These are phyloP conservation scores for Tritrichomonas foetus DNA, from an alignment of 208 protist genomes.

Conservation along the genomic window DNA sequence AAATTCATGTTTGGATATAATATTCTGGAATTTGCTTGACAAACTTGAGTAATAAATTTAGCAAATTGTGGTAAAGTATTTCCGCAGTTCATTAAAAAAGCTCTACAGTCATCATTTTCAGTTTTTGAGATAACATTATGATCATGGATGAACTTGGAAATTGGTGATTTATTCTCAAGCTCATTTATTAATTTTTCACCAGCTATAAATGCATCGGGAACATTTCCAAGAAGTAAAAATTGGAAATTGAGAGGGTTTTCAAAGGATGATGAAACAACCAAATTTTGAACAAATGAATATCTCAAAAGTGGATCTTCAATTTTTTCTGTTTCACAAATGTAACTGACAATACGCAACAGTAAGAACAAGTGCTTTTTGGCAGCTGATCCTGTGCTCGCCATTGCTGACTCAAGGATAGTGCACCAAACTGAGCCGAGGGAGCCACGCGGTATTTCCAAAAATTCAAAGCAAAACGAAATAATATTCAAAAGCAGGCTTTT, in stretches of 20 bases:
- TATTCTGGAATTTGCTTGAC: background rate
- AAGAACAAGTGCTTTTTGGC: background rate
- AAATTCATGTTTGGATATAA: background rate
- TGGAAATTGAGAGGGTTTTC: background rate
- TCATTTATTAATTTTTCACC: background rate
- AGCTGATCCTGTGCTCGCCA: background rate
- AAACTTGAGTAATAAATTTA: background rate
- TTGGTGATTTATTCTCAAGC: background rate
- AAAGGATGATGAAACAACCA: background rate
- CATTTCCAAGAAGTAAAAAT: background rate
- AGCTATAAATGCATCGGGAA: background rate
- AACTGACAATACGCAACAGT: background rate
- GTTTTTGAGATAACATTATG: background rate
- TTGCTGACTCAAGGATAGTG: background rate
- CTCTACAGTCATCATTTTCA: background rate
- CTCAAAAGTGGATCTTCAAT: background rate
- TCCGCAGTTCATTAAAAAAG: background rate
- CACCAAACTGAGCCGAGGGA: background rate
- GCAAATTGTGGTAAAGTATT: background rate
- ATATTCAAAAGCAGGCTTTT: background rate
- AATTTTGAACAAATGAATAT: background rate
- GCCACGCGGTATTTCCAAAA: background rate
- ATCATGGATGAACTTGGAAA: background rate
- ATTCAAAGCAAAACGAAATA: background rate
- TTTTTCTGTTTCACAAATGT: background rate